phyloP scores from a whole-genome alignment of 2,329 filamentous ascomycete species.

The Orbilia brochopaga region DNA sequence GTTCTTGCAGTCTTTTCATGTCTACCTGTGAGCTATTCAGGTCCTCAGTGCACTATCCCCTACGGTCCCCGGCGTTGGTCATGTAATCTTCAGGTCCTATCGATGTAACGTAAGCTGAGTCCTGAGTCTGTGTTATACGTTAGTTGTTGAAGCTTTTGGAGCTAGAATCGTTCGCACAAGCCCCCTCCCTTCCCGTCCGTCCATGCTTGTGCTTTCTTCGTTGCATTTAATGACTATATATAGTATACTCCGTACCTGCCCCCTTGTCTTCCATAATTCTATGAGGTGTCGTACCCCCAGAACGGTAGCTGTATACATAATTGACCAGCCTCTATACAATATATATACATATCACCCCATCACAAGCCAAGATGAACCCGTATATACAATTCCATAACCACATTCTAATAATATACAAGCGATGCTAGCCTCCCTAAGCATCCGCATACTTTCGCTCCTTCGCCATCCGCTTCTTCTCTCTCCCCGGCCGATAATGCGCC shows the following conservation, averaged over 20 bases:
- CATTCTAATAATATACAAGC: background rate
- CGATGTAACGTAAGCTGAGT: constrained; percentile 32
- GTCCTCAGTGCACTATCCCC: background rate
- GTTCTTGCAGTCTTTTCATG: background rate
- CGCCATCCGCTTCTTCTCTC: constrained; percentile 19
- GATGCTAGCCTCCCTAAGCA: background rate
- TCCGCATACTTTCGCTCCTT: background rate
- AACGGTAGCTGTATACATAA: background rate
- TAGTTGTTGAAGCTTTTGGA: constrained; percentile 6
- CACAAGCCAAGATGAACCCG: background rate
- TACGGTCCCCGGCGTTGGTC: constrained; percentile 38
- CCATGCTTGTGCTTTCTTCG: background rate
- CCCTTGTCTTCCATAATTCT: background rate
- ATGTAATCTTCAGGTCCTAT: constrained; percentile 26
- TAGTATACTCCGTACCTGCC: background rate
- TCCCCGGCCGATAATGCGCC: constrained; percentile 34
- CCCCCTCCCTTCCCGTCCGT: background rate
- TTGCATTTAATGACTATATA: background rate
- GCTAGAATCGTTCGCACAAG: constrained; percentile 31
- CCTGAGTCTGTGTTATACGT: background rate
- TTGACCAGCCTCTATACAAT: constrained; percentile 4
- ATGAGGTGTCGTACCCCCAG: background rate
- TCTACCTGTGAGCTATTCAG: background rate
- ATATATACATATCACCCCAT: background rate
- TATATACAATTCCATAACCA: background rate